Evolutionary conservation across 768 basidiomycete genomes (phyloP).

Genomic region (Lactifluus pinguis): DNA sequence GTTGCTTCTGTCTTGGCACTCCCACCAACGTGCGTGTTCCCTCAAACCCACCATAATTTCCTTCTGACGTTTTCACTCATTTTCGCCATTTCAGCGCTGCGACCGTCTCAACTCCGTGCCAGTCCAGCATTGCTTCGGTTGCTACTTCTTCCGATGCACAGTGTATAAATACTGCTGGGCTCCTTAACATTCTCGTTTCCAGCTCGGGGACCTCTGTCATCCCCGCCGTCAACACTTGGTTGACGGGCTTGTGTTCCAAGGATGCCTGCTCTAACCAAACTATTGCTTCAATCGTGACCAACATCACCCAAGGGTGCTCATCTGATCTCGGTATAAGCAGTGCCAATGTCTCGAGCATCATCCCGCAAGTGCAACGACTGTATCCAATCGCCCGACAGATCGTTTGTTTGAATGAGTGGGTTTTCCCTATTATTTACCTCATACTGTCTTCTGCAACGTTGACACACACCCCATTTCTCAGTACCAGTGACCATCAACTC

Average conservation of each 20-base stretch:
- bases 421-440: conserved; percentile 7
- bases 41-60: background rate
- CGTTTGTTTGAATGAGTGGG: conserved; percentile 59
- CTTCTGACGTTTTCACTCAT: background rate
- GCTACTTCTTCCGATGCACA: conserved; percentile 34
- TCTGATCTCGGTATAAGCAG: conserved; percentile 28
- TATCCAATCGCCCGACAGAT: conserved; percentile 53
- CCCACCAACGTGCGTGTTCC: conserved; percentile 14
- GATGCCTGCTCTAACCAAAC: conserved; percentile 51
- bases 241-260: conserved; percentile 44
- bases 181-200: conserved; percentile 34
- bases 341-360: conserved; percentile 22
- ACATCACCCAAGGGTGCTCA: conserved; percentile 44
- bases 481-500: conserved; percentile 33
- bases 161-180: conserved; percentile 41
- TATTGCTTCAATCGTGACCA: conserved; percentile 43
- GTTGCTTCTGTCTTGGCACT: conserved; percentile 19
- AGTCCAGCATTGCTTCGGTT: conserved; percentile 36
- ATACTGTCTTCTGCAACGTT: background rate
- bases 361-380: conserved; percentile 36
- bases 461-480: conserved; percentile 12
- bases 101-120: conserved; percentile 43
- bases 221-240: conserved; percentile 49
- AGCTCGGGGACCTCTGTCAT: conserved; percentile 34
- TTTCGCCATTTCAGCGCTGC: background rate